phyloP scores from a whole-genome alignment of 805 yeast genomes.

The Yarrowia sp. region DNA sequence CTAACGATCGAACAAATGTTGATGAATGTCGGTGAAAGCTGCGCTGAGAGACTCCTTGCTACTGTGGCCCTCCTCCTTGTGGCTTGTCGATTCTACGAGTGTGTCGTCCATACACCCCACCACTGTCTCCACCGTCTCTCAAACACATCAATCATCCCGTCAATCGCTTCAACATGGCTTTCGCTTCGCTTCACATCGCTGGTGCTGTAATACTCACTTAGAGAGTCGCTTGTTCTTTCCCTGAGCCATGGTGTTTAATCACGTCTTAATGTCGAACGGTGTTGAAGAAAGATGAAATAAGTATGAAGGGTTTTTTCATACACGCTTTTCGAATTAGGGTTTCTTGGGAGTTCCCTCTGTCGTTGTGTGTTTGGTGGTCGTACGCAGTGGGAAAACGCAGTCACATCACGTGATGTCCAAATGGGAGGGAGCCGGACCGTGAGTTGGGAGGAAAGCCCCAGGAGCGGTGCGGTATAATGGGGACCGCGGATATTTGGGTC shows the following conservation, averaged over 20 bases:
- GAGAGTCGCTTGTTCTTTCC: conserved; percentile 85
- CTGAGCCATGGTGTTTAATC: conserved; percentile 64
- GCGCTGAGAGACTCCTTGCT: too few relatives aligned
- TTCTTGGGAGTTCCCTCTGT: conserved; percentile 38
- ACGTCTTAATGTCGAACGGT: conserved; percentile 35
- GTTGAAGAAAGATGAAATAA: conserved; percentile 36
- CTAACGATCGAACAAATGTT: too few relatives aligned
- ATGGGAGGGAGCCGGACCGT: not conserved
- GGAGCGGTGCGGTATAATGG: not conserved
- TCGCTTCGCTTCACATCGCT: too few relatives aligned
- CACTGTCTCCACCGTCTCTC: not conserved
- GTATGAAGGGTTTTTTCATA: conserved; percentile 37
- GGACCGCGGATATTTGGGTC: not conserved
- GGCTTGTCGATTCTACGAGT: too few relatives aligned
- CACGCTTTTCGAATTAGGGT: conserved; percentile 41
- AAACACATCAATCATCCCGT: not conserved
- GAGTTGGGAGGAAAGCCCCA: not conserved
- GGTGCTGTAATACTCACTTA: conserved; percentile 43
- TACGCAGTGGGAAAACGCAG: conserved; percentile 28
- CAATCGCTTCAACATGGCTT: not conserved
- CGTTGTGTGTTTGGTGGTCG: not conserved
- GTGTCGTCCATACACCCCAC: too few relatives aligned
- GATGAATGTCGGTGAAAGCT: too few relatives aligned
- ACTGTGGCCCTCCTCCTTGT: too few relatives aligned
- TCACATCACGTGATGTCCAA: conserved; percentile 30